phyloP scores from a whole-genome alignment of 1,284 basidiomycete species.

The Cutaneotrichosporon sp. region DNA sequence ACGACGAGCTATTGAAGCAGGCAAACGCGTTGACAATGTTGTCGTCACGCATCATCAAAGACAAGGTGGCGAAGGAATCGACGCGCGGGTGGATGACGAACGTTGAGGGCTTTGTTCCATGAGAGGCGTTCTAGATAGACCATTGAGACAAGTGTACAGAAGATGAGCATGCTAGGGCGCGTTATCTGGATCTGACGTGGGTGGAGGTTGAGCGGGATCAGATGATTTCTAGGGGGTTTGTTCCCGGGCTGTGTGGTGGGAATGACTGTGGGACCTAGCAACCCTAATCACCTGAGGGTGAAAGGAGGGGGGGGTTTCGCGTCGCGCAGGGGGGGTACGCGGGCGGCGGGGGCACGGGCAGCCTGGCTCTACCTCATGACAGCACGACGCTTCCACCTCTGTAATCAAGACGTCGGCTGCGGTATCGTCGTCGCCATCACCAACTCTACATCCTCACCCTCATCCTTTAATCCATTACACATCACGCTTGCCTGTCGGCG shows the following conservation, averaged over 20 bases:
- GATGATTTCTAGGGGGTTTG: background rate
- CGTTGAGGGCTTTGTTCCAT: constrained; percentile 24
- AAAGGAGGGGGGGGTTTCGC: background rate
- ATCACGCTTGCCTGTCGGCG: background rate
- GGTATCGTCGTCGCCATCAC: background rate
- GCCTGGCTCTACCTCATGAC: background rate
- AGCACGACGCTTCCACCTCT: constrained; percentile 12
- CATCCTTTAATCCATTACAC: no score
- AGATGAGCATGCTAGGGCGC: background rate
- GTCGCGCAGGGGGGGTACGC: background rate
- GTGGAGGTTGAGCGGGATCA: background rate
- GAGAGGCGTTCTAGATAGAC: constrained; percentile 21
- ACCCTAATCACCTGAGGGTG: no score
- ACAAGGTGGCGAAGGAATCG: constrained; percentile 34
- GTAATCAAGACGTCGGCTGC: background rate
- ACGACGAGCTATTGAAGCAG: constrained; percentile 78
- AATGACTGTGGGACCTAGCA: background rate
- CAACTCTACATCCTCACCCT: constrained; percentile 4
- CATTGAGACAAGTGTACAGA: constrained; percentile 5
- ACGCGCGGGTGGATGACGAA: constrained; percentile 20
- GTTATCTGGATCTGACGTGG: background rate
- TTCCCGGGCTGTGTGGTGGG: background rate
- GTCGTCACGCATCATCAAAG: constrained; percentile 30
- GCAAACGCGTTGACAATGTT: constrained; percentile 65
- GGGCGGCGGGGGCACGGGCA: background rate